phyloP scores from a whole-genome alignment of 495 filamentous ascomycete species.

The Talaromyces stipitatus region DNA sequence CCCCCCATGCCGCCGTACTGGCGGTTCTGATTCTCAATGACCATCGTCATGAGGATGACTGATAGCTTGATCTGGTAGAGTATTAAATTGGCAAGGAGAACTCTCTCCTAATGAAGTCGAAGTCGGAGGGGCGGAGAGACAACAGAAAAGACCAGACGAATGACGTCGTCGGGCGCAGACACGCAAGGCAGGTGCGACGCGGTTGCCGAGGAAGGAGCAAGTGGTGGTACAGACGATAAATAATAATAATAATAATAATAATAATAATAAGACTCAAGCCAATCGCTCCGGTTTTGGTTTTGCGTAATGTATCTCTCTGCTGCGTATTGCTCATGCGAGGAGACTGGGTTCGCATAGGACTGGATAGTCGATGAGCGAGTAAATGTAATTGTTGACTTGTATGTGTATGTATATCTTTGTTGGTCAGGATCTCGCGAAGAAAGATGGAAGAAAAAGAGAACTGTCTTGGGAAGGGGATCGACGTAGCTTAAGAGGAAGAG shows the following conservation, averaged over 20 bases:
- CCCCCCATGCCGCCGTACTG: slow-evolving; percentile 62
- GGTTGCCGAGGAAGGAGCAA: neutral
- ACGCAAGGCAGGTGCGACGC: neutral
- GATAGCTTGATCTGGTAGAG: neutral
- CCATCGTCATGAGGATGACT: slow-evolving; percentile 68
- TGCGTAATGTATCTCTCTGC: too few relatives aligned
- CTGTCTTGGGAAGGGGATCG: slow-evolving; percentile 59
- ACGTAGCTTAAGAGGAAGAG: slow-evolving; percentile 63
- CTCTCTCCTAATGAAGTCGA: slow-evolving; percentile 6
- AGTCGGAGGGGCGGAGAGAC: slow-evolving; percentile 14
- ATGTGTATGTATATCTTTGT: neutral
- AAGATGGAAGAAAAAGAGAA: slow-evolving; percentile 14
- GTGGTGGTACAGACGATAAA: neutral
- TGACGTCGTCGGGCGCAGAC: neutral
- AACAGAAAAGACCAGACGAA: neutral
- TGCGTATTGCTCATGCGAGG: too few relatives aligned
- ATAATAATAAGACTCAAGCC: too few relatives aligned
- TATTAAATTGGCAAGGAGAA: neutral
- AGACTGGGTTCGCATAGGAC: too few relatives aligned
- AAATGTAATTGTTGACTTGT: too few relatives aligned
- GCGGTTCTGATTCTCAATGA: slow-evolving; percentile 82
- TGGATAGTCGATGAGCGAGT: too few relatives aligned
- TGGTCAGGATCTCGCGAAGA: too few relatives aligned
- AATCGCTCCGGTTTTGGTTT: too few relatives aligned
- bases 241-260: too few relatives aligned